These are phyloP conservation scores for Plasmodium knowlesi DNA, from an alignment of 169 alveolate species.

Conservation along the genomic window DNA sequence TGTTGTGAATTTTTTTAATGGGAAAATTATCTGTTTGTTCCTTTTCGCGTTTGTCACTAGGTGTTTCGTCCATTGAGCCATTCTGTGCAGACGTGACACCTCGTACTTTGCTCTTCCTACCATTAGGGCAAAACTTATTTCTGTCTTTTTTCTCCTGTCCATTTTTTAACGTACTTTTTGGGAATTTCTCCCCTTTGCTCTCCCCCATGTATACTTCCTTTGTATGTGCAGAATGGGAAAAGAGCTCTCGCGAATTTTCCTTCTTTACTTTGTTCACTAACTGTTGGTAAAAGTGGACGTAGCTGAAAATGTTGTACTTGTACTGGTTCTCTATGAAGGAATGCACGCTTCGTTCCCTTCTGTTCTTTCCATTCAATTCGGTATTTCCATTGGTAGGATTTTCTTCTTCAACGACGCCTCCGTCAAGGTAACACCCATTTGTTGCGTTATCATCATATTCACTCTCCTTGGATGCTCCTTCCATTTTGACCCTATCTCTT, in stretches of 20 bases:
- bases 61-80: background rate
- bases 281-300: constrained; percentile 31
- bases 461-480: background rate
- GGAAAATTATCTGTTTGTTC: background rate
- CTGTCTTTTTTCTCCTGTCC: background rate
- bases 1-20: background rate
- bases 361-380: background rate
- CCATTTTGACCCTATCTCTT: background rate
- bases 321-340: constrained; percentile 21
- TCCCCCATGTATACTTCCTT: background rate
- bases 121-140: background rate
- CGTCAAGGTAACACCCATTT: background rate
- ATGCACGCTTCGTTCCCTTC: background rate
- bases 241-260: background rate
- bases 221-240: background rate
- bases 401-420: background rate
- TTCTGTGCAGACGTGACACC: background rate
- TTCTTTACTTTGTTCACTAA: constrained; percentile 33
- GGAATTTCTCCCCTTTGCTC: background rate
- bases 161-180: background rate
- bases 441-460: background rate
- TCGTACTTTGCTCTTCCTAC: background rate
- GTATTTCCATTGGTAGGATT: background rate
- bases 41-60: background rate
- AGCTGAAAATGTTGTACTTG: constrained; percentile 20